A percentile compares a stretch with the other conserved stretches of the same genome.
Evolutionary conservation across 2,329 filamentous ascomycete genomes (phyloP).

Genomic region (Pezicula neosporulosa): DNA sequence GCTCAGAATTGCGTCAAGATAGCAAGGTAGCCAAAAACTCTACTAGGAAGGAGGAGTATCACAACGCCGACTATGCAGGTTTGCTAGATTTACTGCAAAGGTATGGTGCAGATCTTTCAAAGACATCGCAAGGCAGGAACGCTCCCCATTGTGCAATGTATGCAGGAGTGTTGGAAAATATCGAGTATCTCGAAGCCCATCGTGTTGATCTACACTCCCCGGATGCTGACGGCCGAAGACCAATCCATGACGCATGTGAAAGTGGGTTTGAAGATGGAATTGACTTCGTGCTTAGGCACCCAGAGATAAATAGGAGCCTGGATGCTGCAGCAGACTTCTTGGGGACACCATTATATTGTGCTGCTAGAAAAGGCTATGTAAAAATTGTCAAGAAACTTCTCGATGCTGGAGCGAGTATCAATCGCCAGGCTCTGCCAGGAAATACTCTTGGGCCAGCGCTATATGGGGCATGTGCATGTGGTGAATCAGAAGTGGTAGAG

Average conservation of each 20-base stretch:
- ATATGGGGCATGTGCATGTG: not conserved
- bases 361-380: not conserved
- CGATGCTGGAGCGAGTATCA: not conserved
- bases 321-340: not conserved
- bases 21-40: too few relatives aligned
- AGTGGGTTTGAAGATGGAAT: not conserved
- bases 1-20: too few relatives aligned
- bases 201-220: not conserved
- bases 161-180: not conserved
- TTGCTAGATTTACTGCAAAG: not conserved
- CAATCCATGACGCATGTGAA: not conserved
- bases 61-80: too few relatives aligned
- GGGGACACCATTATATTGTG: not conserved
- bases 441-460: constrained; percentile 4
- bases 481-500: not conserved
- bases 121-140: not conserved
- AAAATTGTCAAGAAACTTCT: not conserved
- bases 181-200: not conserved
- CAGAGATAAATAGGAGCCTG: not conserved
- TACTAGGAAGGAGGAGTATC: too few relatives aligned
- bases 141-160: not conserved
- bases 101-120: not conserved
- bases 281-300: not conserved
- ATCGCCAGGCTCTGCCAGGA: not conserved
- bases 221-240: not conserved